Base-by-base conservation (phyloP, 2,329 filamentous ascomycete genomes). In the Fusarium goolgardi region DNA sequence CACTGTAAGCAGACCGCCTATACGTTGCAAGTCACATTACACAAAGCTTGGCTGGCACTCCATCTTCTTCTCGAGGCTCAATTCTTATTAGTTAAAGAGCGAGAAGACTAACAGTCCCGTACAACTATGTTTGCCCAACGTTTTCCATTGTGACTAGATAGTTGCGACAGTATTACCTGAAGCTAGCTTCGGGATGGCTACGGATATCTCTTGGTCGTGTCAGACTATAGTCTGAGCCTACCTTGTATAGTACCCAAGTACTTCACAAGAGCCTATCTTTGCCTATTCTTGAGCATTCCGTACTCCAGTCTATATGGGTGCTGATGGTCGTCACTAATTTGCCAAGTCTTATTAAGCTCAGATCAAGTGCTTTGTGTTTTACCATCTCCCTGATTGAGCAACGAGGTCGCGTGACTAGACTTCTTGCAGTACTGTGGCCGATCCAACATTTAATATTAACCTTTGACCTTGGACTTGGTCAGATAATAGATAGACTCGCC, bases 1-100 rank as follows among this genome's bases (percentile, higher is more conserved):
- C 55, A 51, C 21, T 37, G 31, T 29, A 57, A 39, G 43, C 61
- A 69, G 65, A 69, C 65, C 61, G 65, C 61, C 62, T 44, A 45
- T 34, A 54, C 20, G 29, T 34, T 49, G 10, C 39, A 40, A 23
- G 20, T 52, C 61, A 54, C 52, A 63, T 61, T 32, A 34, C 44
- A 51, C 51, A 39, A 47, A 40, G 35, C 62, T 56, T 51, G 62
- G 53, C 46, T 21, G 27, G 44, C 43, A 58, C 50, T 43, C 56
- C 41, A 49, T 23, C 44, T 40, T 47, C 20, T 29, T 25, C 34
- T 27, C 21, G 16, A 43, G 21, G 27, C 18, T 32, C 18, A 13
- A 6, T 54, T 46, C n/a, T 54, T n/a, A 51, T 51, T 39, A 39
- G 47, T 51, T 37, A 20, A n/a, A 37, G 35, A 60, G 34, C 55